These are phyloP conservation scores for Gymnopus androsaceus DNA, from an alignment of 1,284 basidiomycete species.

Conservation along the genomic window DNA sequence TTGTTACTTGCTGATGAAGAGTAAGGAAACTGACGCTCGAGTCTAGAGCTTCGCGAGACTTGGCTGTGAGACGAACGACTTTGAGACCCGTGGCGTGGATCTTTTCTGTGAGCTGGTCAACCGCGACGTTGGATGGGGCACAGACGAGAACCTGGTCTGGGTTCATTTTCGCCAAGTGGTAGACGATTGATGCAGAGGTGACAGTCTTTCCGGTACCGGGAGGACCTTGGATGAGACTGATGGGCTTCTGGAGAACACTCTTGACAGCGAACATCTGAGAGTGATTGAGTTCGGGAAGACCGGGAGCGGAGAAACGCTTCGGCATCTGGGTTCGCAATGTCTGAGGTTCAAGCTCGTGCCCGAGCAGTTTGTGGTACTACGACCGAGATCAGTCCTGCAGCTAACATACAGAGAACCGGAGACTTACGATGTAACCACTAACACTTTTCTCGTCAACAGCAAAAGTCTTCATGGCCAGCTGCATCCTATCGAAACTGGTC, in stretches of 20 bases:
- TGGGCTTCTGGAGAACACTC: slow-evolving; percentile 96
- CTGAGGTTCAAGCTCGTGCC: slow-evolving; percentile 93
- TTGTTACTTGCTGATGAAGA: slow-evolving; percentile 96
- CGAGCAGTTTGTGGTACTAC: slow-evolving; percentile 96
- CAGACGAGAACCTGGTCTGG: slow-evolving; percentile 98
- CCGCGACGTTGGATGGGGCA: slow-evolving; percentile 98
- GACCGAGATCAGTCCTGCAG: slow-evolving; percentile 12
- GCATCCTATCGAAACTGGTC: slow-evolving; percentile 99
- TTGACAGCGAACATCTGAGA: slow-evolving; percentile 99
- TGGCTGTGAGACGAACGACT: slow-evolving; percentile 96
- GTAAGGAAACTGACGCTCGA: slow-evolving; percentile 93
- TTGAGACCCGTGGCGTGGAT: slow-evolving; percentile 97
- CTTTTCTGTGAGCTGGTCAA: slow-evolving; percentile 98
- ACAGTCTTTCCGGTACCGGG: slow-evolving; percentile 99
- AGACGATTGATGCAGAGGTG: slow-evolving; percentile 98
- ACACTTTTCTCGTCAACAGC: slow-evolving; percentile 99
- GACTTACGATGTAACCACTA: slow-evolving; percentile 91
- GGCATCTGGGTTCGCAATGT: slow-evolving; percentile 92
- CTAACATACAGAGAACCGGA: slow-evolving; percentile 7
- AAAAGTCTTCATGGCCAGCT: slow-evolving; percentile 98
- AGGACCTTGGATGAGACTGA: slow-evolving; percentile 97
- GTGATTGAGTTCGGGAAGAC: slow-evolving; percentile 97
- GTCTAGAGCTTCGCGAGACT: slow-evolving; percentile 96
- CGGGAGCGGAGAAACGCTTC: slow-evolving; percentile 94
- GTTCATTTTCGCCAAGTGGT: slow-evolving; percentile 99